phyloP scores from a whole-genome alignment of 495 filamentous ascomycete genomes.

The Tetracladium setigerum region DNA sequence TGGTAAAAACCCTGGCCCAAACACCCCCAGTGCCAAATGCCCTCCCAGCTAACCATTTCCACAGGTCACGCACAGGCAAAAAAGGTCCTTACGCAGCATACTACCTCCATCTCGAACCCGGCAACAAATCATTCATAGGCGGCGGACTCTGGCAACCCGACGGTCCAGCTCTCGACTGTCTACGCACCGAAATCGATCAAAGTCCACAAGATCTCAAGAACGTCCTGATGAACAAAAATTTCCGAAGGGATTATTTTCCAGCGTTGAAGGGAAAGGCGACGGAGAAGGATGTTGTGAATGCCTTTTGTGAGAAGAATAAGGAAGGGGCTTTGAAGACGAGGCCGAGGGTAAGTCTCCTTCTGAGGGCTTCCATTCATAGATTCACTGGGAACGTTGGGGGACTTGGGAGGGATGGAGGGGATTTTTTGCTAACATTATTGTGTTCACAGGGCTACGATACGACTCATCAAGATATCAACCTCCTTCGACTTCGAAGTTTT shows the following conservation, averaged over 20 bases:
- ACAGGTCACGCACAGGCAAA: slow-evolving; percentile 68
- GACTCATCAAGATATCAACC: slow-evolving; percentile 64
- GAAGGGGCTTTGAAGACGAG: slow-evolving; percentile 74
- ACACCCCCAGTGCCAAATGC: no score
- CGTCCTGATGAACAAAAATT: slow-evolving; percentile 46
- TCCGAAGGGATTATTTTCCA: slow-evolving; percentile 58
- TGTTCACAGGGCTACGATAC: slow-evolving; percentile 56
- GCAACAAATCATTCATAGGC: slow-evolving; percentile 52
- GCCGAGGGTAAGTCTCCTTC: slow-evolving; percentile 58
- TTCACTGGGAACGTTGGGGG: background rate
- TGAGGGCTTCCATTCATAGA: background rate
- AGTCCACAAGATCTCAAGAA: slow-evolving; percentile 57
- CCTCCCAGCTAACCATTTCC: background rate
- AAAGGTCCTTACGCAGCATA: slow-evolving; percentile 85
- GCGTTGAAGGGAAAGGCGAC: slow-evolving; percentile 32
- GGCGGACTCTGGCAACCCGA: slow-evolving; percentile 77
- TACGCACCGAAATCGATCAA: slow-evolving; percentile 68
- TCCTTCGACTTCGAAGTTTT: slow-evolving; percentile 71
- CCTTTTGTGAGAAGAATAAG: slow-evolving; percentile 59
- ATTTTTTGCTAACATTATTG: background rate
- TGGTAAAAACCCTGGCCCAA: slow-evolving; percentile 43
- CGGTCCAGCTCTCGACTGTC: slow-evolving; percentile 43
- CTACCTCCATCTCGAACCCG: slow-evolving; percentile 61
- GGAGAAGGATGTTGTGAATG: slow-evolving; percentile 53
- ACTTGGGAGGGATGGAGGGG: slow-evolving; percentile 13